These are phyloP conservation scores for Silene uniflora DNA, from an alignment of 148 eudicot species.

Conservation along the genomic window DNA sequence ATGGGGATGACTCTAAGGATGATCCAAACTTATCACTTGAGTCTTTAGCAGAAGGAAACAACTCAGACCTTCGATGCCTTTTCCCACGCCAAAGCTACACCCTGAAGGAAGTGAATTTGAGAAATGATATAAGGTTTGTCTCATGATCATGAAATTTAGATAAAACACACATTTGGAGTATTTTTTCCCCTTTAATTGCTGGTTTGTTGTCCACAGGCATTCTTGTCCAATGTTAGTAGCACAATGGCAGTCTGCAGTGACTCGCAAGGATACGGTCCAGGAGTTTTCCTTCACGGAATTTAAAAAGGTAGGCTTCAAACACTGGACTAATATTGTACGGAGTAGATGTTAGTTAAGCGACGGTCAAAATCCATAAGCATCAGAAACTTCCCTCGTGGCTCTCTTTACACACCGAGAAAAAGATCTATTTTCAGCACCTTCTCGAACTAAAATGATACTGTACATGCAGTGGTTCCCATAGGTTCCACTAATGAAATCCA, in stretches of 20 bases:
- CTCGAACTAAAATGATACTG: neutral
- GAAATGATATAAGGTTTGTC: slow-evolving; percentile 57
- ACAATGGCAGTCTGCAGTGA: slow-evolving; percentile 87
- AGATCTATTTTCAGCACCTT: neutral
- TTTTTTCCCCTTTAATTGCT: slow-evolving; percentile 2
- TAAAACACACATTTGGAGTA: neutral
- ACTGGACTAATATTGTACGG: neutral
- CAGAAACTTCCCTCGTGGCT: neutral
- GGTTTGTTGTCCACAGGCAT: slow-evolving; percentile 41
- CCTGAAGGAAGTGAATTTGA: slow-evolving; percentile 51
- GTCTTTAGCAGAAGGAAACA: slow-evolving; percentile 24
- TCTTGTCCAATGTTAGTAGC: slow-evolving; percentile 69
- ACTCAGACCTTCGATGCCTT: slow-evolving; percentile 37
- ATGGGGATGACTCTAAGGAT: slow-evolving; percentile 42
- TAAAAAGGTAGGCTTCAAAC: slow-evolving; percentile 45
- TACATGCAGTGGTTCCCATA: no score
- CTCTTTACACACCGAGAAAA: neutral
- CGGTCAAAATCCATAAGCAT: neutral
- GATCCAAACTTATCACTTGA: slow-evolving; percentile 36
- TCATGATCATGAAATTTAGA: neutral
- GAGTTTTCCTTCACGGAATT: slow-evolving; percentile 66
- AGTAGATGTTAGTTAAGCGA: neutral
- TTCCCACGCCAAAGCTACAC: slow-evolving; percentile 84
- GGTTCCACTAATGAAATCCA: no score
- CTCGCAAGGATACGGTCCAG: slow-evolving; percentile 70